Percentiles rank a stretch among this genome's conserved stretches.
Evolutionary conservation across 306 rosid species (phyloP).

Genomic region (Luffa acutangula): DNA sequence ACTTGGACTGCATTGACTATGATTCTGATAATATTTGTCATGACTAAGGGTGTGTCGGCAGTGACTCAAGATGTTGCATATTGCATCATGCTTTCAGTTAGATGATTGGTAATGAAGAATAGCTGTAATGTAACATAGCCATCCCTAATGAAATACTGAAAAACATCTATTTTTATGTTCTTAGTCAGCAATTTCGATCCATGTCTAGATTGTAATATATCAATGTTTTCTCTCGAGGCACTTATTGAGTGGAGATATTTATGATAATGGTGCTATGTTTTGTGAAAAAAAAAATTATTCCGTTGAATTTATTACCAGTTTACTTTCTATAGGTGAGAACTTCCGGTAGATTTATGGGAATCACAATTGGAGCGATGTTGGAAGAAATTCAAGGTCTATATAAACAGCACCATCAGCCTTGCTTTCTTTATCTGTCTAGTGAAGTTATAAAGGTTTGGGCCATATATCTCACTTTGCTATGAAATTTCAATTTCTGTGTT

Average conservation of each 20-base stretch:
- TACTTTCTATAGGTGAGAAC: slow-evolving; percentile 76
- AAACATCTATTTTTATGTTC: not conserved
- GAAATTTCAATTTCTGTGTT: not conserved
- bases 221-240: not conserved
- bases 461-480: not conserved
- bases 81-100: not conserved
- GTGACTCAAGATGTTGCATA: not conserved
- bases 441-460: slow-evolving; percentile 89
- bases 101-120: not conserved
- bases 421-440: slow-evolving; percentile 97
- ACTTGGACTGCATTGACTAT: not conserved
- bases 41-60: not conserved
- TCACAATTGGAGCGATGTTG: slow-evolving; percentile 93
- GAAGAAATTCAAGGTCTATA: slow-evolving; percentile 93
- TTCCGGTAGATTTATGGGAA: slow-evolving; percentile 92
- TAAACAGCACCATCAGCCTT: slow-evolving; percentile 89
- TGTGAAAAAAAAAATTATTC: not conserved
- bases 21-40: not conserved
- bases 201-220: not conserved
- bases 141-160: not conserved
- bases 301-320: slow-evolving; percentile 8
- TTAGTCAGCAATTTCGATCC: not conserved
- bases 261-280: not conserved
- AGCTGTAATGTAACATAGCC: not conserved
- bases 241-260: not conserved